Evolutionary conservation across 2,329 filamentous ascomycete species (phyloP).

Genomic region (Diaporthe amygdali): DNA sequence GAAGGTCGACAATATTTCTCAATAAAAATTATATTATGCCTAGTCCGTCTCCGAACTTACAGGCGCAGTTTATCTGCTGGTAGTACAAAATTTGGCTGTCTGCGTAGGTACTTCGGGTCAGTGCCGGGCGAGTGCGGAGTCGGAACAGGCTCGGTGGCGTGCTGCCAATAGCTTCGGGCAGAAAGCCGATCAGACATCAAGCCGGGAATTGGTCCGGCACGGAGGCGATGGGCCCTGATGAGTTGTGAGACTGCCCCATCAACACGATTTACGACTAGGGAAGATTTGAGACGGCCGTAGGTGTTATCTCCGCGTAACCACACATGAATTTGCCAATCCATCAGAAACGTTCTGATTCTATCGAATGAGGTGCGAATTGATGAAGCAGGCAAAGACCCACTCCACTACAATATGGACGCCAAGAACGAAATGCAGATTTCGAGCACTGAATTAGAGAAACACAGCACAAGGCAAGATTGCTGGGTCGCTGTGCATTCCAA

Average conservation of each 20-base stretch:
- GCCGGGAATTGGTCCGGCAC: background rate
- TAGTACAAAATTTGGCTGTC: background rate
- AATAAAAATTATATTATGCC: background rate
- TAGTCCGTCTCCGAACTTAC: background rate
- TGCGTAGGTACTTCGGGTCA: background rate
- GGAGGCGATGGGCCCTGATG: background rate
- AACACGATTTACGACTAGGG: background rate
- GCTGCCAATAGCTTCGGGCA: background rate
- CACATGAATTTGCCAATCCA: background rate
- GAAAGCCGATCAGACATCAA: background rate
- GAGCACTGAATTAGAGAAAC: constrained; percentile 46
- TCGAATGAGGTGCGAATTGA: background rate
- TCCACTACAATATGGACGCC: background rate
- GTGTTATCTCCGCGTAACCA: background rate
- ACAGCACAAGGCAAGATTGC: constrained; percentile 54
- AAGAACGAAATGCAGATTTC: background rate
- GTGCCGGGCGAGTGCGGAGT: background rate
- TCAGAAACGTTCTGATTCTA: background rate
- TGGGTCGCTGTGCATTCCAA: constrained; percentile 74
- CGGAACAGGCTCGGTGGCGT: background rate
- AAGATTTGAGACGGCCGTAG: background rate
- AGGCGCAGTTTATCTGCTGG: background rate
- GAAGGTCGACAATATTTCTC: no score
- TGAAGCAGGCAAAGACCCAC: background rate
- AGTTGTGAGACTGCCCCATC: background rate